phyloP scores from a whole-genome alignment of 805 yeast species.

The Isabelozyma pseudorhagii region DNA sequence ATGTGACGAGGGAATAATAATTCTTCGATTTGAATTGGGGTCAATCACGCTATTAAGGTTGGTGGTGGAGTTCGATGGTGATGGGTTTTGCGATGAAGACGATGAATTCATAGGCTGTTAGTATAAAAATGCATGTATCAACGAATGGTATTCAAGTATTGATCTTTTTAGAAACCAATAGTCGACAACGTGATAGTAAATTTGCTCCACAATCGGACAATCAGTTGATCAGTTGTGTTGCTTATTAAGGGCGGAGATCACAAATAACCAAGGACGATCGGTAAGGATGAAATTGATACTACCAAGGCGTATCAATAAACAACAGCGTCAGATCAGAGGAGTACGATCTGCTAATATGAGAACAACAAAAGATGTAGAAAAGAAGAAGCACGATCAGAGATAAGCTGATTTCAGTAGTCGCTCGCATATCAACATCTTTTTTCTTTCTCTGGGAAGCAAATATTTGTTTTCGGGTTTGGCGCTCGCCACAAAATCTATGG shows the following conservation, averaged over 20 bases:
- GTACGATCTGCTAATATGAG: neutral
- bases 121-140: neutral
- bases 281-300: neutral
- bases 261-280: no score
- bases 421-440: neutral
- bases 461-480: neutral
- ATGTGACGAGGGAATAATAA: neutral
- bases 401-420: neutral
- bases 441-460: neutral
- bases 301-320: neutral
- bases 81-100: neutral
- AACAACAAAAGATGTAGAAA: neutral
- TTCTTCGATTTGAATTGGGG: neutral
- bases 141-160: no score
- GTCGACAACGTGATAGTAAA: neutral
- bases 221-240: neutral
- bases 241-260: neutral
- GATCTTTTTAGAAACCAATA: neutral
- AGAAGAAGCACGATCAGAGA: neutral
- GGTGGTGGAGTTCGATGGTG: neutral
- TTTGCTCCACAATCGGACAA: no score
- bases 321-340: neutral
- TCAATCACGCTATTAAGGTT: neutral
- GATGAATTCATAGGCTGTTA: neutral
- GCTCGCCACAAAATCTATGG: no score